Base-by-base conservation (phyloP, 2,329 filamentous ascomycete genomes). In the Aspergillus ustus region DNA sequence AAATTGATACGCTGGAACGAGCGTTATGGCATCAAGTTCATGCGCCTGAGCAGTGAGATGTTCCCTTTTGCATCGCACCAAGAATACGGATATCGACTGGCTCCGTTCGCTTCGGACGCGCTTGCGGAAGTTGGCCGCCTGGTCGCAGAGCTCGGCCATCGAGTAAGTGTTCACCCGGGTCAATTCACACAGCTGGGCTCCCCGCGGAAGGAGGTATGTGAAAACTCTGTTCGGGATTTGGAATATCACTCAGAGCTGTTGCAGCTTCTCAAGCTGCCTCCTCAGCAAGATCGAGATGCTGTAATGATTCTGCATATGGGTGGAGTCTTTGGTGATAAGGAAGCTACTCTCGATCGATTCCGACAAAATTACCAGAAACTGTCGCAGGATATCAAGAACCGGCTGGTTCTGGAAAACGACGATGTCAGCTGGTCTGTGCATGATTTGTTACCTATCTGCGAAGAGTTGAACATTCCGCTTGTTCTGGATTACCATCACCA, bases 291-390 rank as follows among this genome's bases (percentile, higher is more conserved):
- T 69, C 87, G 88, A 31, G 93, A 97, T 73, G 94, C 94, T 1
- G 89, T 98, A 59, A 96, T 97, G 91, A 93, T 98, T 59, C 72
- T 98, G 8, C 94, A 98, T 73, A 91, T 98, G 86, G 94, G 94
- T 17, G 94, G 94, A 8, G 86, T 90, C 0, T 97, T 94, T 71
- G 93, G 93, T 6, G 92, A 96, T 74, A 98, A 96, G 75, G 81
- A 77, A 9, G 91, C 90, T 0, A 93, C 93, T 0, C 78, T 97
- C 5, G 84, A 89, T 60, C 86, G 93, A 2, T 97, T 97, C 75
- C 84, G 89, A 25, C 78, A 88, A 54, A 93, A 93, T 65, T 96
- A 96, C 66, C 80, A 80, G 1, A 82, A 73, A 1, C 77, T 96
- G 0, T 85, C 91, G 0, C 83, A 87, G 3, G 84, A 87, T 3